These are phyloP conservation scores for Moricandia arvensis DNA, from an alignment of 345 rosid species.

Conservation along the genomic window DNA sequence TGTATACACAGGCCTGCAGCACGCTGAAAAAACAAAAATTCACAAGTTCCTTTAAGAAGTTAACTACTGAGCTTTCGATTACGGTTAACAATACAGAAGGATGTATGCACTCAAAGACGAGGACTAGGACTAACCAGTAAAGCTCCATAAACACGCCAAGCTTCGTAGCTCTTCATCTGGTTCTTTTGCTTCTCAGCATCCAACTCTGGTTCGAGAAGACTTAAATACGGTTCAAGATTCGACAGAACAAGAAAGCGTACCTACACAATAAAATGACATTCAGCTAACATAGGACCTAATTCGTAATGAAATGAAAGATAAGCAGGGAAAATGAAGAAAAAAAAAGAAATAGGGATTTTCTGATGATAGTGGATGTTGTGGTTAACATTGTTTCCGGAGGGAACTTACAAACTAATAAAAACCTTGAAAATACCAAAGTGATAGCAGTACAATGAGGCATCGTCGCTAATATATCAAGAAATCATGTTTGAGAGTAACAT, in stretches of 20 bases:
- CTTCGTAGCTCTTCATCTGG: conserved; percentile 85
- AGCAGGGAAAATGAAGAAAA: neutral
- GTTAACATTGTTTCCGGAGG: neutral
- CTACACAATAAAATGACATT: conserved; percentile 38
- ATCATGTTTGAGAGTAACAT: neutral
- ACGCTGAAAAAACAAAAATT: conserved; percentile 45
- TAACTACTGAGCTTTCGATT: neutral
- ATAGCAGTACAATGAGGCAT: conserved; percentile 2
- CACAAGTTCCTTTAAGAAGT: neutral
- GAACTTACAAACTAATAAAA: neutral
- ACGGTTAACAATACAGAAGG: neutral
- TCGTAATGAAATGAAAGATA: conserved; percentile 6
- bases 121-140: conserved; percentile 49
- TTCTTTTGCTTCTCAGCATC: conserved; percentile 81
- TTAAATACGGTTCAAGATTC: conserved; percentile 74
- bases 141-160: conserved; percentile 92
- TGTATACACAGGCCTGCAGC: conserved; percentile 73
- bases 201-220: conserved; percentile 87
- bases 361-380: conserved; percentile 1
- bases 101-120: conserved; percentile 1
- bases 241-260: conserved; percentile 78
- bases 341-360: neutral
- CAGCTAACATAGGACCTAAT: conserved; percentile 2
- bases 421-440: neutral
- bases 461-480: neutral